These are phyloP conservation scores for Ganoderma meredithae DNA, from an alignment of 1,284 basidiomycete genomes.

Conservation along the genomic window DNA sequence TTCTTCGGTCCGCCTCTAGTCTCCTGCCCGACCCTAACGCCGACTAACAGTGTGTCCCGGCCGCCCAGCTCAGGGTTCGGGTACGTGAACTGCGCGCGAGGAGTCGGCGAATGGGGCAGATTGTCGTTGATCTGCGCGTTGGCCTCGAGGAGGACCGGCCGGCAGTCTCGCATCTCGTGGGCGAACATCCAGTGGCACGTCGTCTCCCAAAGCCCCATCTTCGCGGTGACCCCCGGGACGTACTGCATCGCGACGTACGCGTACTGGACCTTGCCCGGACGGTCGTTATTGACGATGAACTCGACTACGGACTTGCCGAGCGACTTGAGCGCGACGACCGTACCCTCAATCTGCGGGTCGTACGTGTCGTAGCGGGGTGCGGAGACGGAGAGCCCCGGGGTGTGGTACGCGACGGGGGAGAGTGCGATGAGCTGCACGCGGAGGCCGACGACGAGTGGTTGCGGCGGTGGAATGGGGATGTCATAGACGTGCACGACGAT, in stretches of 20 bases:
- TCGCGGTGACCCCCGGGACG: conserved; percentile 7
- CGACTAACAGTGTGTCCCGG: not conserved
- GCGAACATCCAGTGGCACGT: conserved; percentile 13
- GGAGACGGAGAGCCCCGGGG: not conserved
- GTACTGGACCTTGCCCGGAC: conserved; percentile 11
- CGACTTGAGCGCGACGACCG: conserved; percentile 8
- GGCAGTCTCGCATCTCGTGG: conserved; percentile 9
- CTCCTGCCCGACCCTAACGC: conserved; percentile 8
- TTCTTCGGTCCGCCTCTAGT: conserved; percentile 8
- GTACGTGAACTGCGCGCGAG: not conserved
- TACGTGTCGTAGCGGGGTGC: conserved; percentile 9
- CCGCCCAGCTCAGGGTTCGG: not conserved
- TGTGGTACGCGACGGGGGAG: conserved; percentile 6
- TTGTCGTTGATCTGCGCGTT: conserved; percentile 5
- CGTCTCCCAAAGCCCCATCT: conserved; percentile 13
- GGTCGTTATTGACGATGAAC: conserved; percentile 6
- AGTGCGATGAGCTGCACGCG: conserved; percentile 10
- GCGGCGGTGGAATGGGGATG: conserved; percentile 8
- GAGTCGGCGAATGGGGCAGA: conserved; percentile 1
- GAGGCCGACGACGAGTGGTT: conserved; percentile 6
- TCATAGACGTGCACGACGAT: conserved; percentile 12
- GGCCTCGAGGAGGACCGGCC: conserved; percentile 8
- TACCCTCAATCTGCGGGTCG: conserved; percentile 11
- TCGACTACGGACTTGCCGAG: conserved; percentile 9
- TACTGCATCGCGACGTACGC: conserved; percentile 11